Evolutionary conservation across 1,284 basidiomycete genomes (phyloP), one percentile per base, ranked within the genome.

Genomic region (Rhodotorula sp.): DNA sequence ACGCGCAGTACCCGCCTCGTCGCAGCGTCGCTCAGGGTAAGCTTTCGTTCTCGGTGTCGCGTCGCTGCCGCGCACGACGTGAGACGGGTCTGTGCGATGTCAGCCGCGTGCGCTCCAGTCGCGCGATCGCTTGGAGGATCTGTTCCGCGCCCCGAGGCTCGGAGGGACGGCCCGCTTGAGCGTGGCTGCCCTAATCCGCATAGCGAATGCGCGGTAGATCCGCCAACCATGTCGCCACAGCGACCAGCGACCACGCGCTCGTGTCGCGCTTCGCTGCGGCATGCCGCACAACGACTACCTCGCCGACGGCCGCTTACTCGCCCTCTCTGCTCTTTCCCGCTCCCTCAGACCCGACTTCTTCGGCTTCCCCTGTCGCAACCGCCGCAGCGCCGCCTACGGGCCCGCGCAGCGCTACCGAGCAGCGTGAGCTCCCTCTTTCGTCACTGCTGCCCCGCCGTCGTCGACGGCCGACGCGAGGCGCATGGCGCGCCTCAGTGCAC

Each of bases 1-100:
- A 7, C 42, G n/a, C 61, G 27, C 46, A 48, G 62, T 64, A 64
- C 45, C 62, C 62, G 53, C 44, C 53, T 10, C 42, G 62, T 21
- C 42, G 62, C 23, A 21, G 17, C 14, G 44, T n/a, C 0, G 27
- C 44, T 14, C 61, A 62, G 61, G 61, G 61, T 62, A 52, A 62
- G 61, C 61, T 62, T 59, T 8, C 14, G n/a, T 9, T 42, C 10
- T 44, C n/a, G 17, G 14, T 23, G 10, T 16, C 7, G 2, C 56
- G 55, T 56, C 23, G 42, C 4, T 8, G 34, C 34, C 34, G 34
- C 34, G 34, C 34, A 34, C 34, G 34, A 34, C 34, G 34, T 34
- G 34, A 34, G 34, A 34, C 34, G 34, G 34, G 3, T 34, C 34
- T 34, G 34, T 34, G 34, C 34, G 34, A 34, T 34, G 5, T 5